A percentile compares a stretch with the other conserved stretches of the same genome.
Evolutionary conservation across 371 early-diverging fungal species (phyloP).

Genomic region (Lichtheimia hyalospora): DNA sequence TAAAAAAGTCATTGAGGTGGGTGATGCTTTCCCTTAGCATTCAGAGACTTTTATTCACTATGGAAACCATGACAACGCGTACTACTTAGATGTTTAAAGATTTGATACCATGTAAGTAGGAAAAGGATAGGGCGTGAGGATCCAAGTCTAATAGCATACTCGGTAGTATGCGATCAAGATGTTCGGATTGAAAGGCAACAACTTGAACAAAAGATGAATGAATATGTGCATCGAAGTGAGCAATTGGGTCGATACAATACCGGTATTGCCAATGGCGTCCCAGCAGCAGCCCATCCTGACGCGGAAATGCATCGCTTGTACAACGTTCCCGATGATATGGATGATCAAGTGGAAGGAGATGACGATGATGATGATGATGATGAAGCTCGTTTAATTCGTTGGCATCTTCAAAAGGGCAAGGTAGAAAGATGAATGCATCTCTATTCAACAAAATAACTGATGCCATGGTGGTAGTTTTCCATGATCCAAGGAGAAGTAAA

Average conservation of each 20-base stretch:
- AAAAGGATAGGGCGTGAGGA: not conserved
- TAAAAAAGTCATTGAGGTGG: conserved; percentile 50
- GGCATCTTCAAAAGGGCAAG: conserved; percentile 32
- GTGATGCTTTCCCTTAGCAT: not conserved
- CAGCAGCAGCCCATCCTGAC: conserved; percentile 21
- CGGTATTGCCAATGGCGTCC: not conserved
- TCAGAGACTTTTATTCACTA: not conserved
- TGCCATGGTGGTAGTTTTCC: conserved; percentile 8
- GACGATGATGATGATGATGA: conserved; percentile 20
- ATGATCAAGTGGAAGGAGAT: conserved; percentile 3
- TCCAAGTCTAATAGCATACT: too few species aligned
- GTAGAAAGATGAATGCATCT: too few species aligned
- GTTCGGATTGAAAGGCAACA: conserved; percentile 20
- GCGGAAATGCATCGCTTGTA: conserved; percentile 17
- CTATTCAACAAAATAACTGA: not conserved
- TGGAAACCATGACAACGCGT: too few species aligned
- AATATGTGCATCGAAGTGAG: conserved; percentile 37
- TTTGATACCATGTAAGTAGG: not conserved
- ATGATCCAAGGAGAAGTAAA: conserved; percentile 43
- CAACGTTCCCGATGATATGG: conserved; percentile 15
- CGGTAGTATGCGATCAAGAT: not conserved
- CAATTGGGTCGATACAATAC: conserved; percentile 32
- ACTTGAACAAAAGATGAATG: conserved; percentile 36
- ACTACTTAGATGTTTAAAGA: not conserved
- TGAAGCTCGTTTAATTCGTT: conserved; percentile 21